Evolutionary conservation across 2,329 filamentous ascomycete species (phyloP).

Genomic region (Neonectria coccinea): DNA sequence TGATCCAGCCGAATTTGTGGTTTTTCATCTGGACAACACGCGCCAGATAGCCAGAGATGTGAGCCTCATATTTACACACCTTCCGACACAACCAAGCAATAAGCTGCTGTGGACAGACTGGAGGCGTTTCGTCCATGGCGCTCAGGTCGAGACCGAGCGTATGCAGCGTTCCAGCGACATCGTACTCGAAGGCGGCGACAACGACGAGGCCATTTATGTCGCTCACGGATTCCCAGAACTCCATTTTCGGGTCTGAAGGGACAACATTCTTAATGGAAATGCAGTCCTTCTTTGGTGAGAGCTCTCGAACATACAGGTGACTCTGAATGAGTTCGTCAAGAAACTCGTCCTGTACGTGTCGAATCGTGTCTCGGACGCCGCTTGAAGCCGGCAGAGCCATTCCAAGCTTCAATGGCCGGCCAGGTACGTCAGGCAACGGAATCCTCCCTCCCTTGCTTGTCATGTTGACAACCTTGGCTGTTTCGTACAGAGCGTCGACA

Average conservation of each 20-base stretch:
- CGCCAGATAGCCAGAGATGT: conserved; percentile 39
- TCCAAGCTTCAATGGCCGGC: not conserved
- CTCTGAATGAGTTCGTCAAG: not conserved
- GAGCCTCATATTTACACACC: conserved; percentile 45
- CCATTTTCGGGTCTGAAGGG: not conserved
- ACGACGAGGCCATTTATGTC: not conserved
- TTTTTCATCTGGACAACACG: conserved; percentile 44
- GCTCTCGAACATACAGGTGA: not conserved
- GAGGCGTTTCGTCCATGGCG: not conserved
- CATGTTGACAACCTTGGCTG: not conserved
- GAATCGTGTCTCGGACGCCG: not conserved
- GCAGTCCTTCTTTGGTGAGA: not conserved
- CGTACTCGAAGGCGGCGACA: not conserved
- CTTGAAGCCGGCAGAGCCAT: not conserved
- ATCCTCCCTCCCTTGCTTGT: not conserved
- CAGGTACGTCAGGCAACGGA: not conserved
- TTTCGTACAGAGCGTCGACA: not conserved
- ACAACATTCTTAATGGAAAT: not conserved
- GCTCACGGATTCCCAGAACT: not conserved
- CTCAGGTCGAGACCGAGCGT: conserved; percentile 23
- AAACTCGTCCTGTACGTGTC: not conserved
- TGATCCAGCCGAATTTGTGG: conserved; percentile 46
- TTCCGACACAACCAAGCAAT: conserved; percentile 43
- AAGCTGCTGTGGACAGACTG: conserved; percentile 9
- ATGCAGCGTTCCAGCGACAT: conserved; percentile 28